Evolutionary conservation across 345 rosid species (phyloP).

Genomic region (Dovyalis caffra): DNA sequence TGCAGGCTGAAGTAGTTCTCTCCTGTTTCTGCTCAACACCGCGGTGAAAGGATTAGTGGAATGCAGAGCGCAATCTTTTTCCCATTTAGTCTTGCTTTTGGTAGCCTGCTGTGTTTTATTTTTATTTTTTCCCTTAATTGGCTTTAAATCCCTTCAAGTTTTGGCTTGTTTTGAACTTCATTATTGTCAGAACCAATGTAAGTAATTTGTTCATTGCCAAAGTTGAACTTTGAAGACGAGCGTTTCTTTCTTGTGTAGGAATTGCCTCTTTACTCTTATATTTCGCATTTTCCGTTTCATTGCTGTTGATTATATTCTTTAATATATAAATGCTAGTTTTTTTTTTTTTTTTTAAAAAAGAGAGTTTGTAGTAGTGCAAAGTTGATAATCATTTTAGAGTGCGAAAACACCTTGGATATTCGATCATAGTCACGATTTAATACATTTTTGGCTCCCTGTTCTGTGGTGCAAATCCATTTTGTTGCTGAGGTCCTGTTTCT

Average conservation of each 20-base stretch:
- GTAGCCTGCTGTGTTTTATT: neutral
- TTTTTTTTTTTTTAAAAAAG: no score
- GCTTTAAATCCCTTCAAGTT: neutral
- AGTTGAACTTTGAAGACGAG: neutral
- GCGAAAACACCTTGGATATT: neutral
- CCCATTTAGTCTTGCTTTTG: constrained; percentile 11
- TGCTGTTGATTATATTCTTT: neutral
- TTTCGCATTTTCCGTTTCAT: neutral
- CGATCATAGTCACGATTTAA: neutral
- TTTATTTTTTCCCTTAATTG: neutral
- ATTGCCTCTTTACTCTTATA: neutral
- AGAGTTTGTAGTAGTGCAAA: no score
- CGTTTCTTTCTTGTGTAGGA: neutral
- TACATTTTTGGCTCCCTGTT: neutral
- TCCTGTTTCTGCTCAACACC: constrained; percentile 13
- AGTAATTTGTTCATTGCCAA: constrained; percentile 5
- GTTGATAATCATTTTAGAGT: no score
- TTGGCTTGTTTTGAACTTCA: constrained; percentile 1
- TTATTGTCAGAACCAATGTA: neutral
- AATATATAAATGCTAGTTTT: no score
- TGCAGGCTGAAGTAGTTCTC: constrained; percentile 5
- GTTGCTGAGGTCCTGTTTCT: neutral
- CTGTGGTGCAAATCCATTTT: neutral
- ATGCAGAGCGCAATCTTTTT: constrained; percentile 17
- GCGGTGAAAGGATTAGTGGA: constrained; percentile 13